Percentiles rank a stretch among this genome's conserved stretches.
These are phyloP conservation scores for Xylariaceae sp. DNA, from an alignment of 2,329 filamentous ascomycete genomes.

Conservation along the genomic window DNA sequence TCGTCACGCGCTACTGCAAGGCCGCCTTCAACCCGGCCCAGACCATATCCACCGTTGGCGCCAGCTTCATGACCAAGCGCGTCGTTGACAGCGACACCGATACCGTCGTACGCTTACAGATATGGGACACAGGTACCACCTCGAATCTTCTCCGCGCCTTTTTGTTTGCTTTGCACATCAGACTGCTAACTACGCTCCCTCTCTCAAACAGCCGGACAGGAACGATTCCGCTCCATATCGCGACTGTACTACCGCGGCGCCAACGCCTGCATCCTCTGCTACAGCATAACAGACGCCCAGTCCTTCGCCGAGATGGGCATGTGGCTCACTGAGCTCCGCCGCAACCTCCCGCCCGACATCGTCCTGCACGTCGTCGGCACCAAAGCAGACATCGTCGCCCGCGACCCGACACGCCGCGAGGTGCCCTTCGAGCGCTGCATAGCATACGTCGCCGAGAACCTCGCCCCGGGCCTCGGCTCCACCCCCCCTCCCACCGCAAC, in stretches of 20 bases:
- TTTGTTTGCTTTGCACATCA: conserved; percentile 2
- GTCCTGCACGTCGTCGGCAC: conserved; percentile 94
- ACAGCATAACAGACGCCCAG: conserved; percentile 82
- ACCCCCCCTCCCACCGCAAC: conserved; percentile 65
- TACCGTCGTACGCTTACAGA: conserved; percentile 84
- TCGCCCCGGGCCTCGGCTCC: conserved; percentile 65
- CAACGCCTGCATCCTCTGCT: conserved; percentile 90
- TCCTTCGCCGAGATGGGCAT: conserved; percentile 90
- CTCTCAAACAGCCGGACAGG: conserved; percentile 65
- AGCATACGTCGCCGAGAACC: conserved; percentile 88
- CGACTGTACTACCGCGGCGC: conserved; percentile 95
- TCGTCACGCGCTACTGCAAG: conserved; percentile 73
- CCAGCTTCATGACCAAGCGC: conserved; percentile 75
- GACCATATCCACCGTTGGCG: conserved; percentile 69
- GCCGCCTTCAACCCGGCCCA: conserved; percentile 65
- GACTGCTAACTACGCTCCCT: conserved; percentile 11
- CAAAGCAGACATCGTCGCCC: conserved; percentile 84
- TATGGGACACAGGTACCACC: conserved; percentile 78
- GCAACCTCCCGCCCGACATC: conserved; percentile 71
- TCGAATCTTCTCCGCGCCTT: not conserved
- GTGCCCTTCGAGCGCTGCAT: conserved; percentile 96
- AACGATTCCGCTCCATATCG: conserved; percentile 91
- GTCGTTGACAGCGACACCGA: conserved; percentile 80
- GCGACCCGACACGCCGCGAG: conserved; percentile 72
- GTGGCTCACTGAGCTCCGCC: conserved; percentile 81